Percentiles rank a stretch among this genome's conserved stretches.
phyloP scores from a whole-genome alignment of 306 rosid genomes.

The Spatholobus suberectus region DNA sequence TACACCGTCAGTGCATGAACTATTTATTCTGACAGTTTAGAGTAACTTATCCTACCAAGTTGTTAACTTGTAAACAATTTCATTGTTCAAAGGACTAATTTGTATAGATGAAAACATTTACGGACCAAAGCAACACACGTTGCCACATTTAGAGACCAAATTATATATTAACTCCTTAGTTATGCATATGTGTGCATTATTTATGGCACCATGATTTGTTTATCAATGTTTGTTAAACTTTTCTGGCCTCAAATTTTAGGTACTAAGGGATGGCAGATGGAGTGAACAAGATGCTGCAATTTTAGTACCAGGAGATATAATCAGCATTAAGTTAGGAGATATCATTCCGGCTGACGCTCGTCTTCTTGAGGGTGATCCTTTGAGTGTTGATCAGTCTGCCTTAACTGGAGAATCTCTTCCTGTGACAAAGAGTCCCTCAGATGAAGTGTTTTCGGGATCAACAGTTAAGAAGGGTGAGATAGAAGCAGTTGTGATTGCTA shows the following conservation, averaged over 20 bases:
- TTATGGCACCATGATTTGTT: neutral
- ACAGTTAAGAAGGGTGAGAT: slow-evolving; percentile 96
- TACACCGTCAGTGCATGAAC: no score
- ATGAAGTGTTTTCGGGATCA: slow-evolving; percentile 94
- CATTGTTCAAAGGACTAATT: neutral
- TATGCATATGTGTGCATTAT: neutral
- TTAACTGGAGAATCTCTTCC: slow-evolving; percentile 97
- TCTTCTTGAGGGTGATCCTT: slow-evolving; percentile 93
- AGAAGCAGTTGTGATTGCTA: slow-evolving; percentile 94
- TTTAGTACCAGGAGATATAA: slow-evolving; percentile 91
- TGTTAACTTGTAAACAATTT: neutral
- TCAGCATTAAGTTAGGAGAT: slow-evolving; percentile 92
- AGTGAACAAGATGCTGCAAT: slow-evolving; percentile 91
- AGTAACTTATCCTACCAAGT: neutral
- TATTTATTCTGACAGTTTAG: no score
- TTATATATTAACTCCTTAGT: neutral
- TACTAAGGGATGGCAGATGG: slow-evolving; percentile 88
- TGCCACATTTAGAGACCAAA: neutral
- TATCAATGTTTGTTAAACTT: slow-evolving; percentile 25
- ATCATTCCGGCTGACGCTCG: slow-evolving; percentile 97
- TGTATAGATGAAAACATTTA: neutral
- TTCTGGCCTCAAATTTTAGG: slow-evolving; percentile 46
- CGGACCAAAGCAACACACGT: neutral
- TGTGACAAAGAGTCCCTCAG: slow-evolving; percentile 78
- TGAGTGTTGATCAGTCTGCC: slow-evolving; percentile 96